A percentile compares a stretch with the other conserved stretches of the same genome.
Conservation (phyloP, 2,329 filamentous ascomycete species). For the Cercospora beticola region DNA sequence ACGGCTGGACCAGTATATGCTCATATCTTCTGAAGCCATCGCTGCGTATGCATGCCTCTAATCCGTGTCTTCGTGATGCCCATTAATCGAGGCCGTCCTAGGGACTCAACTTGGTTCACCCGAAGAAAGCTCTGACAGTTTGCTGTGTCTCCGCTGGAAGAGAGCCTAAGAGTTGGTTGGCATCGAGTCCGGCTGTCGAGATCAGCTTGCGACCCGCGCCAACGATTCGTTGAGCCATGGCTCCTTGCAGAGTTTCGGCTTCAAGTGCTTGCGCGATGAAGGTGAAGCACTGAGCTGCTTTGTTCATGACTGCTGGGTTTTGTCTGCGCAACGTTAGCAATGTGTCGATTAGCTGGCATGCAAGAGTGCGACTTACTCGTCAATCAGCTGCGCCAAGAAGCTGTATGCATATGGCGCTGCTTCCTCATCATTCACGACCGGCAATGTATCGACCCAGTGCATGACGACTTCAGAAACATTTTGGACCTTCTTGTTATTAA, state of each 20-base stretch:
- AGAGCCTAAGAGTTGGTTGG: conserved; percentile 70
- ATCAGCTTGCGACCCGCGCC: conserved; percentile 76
- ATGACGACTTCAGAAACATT: conserved; percentile 73
- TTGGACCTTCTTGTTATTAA: conserved; percentile 72
- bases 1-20: not conserved
- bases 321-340: conserved; percentile 57
- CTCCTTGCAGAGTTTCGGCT: conserved; percentile 82
- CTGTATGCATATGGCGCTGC: conserved; percentile 94
- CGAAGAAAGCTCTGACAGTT: conserved; percentile 45
- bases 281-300: conserved; percentile 78
- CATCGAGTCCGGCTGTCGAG: conserved; percentile 69
- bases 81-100: not conserved
- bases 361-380: conserved; percentile 68
- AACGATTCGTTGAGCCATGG: conserved; percentile 75
- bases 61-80: not conserved
- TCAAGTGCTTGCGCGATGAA: conserved; percentile 87
- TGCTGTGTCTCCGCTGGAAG: conserved; percentile 79
- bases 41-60: not conserved
- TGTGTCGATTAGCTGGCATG: not conserved
- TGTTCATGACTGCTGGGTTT: conserved; percentile 75
- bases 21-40: not conserved
- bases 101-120: conserved; percentile 24
- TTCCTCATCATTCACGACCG: conserved; percentile 93
- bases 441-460: conserved; percentile 90
- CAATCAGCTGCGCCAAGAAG: conserved; percentile 86